Evolutionary conservation across 2,329 filamentous ascomycete genomes (phyloP).

Genomic region (Monosporascus sp.): DNA sequence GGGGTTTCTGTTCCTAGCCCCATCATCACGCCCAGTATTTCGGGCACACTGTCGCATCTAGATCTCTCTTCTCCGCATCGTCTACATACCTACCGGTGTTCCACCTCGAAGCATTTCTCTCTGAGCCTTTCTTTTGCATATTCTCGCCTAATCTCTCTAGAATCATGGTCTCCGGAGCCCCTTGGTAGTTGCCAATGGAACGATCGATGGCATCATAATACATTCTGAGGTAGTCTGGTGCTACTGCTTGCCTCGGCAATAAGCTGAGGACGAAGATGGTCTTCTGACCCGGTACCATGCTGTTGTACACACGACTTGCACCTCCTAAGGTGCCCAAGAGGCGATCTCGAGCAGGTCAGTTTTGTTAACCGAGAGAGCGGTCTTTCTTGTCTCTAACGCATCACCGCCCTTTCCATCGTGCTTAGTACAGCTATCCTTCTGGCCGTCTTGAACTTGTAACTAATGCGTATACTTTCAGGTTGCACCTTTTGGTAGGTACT

Average conservation of each 20-base stretch:
- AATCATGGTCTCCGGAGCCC: not conserved
- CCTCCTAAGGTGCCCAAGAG: constrained; percentile 54
- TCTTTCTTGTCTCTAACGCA: not conserved
- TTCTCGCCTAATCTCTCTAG: not conserved
- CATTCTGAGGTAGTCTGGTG: not conserved
- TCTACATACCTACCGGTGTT: not conserved
- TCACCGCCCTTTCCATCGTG: not conserved
- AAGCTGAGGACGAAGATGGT: constrained; percentile 9
- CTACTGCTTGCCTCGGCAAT: not conserved
- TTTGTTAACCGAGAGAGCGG: not conserved
- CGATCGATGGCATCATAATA: not conserved
- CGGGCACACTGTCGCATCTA: not conserved
- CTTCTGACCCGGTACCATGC: constrained; percentile 35
- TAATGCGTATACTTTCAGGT: constrained; percentile 32
- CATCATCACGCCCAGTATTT: not conserved
- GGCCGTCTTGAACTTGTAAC: constrained; percentile 7
- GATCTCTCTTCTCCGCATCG: not conserved
- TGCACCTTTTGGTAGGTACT: constrained; percentile 47
- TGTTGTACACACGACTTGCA: constrained; percentile 54
- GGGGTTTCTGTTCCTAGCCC: too few species aligned
- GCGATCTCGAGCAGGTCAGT: constrained; percentile 55
- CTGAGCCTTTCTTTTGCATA: not conserved
- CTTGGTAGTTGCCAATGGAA: not conserved
- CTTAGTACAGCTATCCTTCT: not conserved
- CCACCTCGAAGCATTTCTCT: not conserved